Conservation (phyloP, 495 filamentous ascomycete species). For the Podospora comata region DNA sequence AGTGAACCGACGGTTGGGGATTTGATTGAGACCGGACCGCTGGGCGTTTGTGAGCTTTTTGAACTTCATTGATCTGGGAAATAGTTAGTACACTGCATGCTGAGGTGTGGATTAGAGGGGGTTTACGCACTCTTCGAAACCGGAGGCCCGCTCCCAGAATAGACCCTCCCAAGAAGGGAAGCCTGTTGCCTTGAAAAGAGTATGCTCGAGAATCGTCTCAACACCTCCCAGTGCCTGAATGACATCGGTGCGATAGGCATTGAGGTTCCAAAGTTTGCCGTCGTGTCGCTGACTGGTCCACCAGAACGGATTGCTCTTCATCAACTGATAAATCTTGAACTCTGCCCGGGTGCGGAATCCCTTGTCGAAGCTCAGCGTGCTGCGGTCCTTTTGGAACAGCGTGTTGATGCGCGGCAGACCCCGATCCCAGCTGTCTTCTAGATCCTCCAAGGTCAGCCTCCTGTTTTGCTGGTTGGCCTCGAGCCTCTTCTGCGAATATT, state of each 20-base stretch:
- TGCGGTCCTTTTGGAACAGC: constrained; percentile 97
- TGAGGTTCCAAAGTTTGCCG: constrained; percentile 98
- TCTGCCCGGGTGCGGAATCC: constrained; percentile 94
- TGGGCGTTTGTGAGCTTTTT: constrained; percentile 99
- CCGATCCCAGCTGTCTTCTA: constrained; percentile 99
- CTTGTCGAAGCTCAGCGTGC: constrained; percentile 97
- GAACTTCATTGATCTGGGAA: constrained; percentile 76
- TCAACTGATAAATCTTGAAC: constrained; percentile 97
- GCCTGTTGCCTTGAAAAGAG: constrained; percentile 96
- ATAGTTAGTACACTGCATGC: constrained; percentile 59
- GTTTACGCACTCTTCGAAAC: constrained; percentile 17
- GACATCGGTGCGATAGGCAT: constrained; percentile 96
- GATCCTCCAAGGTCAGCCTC: constrained; percentile 88
- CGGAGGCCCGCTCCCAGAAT: constrained; percentile 88
- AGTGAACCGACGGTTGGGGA: constrained; percentile 98
- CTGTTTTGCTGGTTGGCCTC: constrained; percentile 98
- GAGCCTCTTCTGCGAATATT: constrained; percentile 96
- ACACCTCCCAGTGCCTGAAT: constrained; percentile 98
- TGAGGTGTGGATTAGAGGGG: constrained; percentile 16
- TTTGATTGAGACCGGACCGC: constrained; percentile 97
- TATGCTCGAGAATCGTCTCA: constrained; percentile 99
- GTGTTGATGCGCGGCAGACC: constrained; percentile 99
- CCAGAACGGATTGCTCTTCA: constrained; percentile 99
- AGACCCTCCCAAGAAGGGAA: constrained; percentile 99
- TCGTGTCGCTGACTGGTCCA: constrained; percentile 99